These are phyloP conservation scores for Fallopia convolvulus DNA, from an alignment of 148 eudicot species.

Conservation along the genomic window DNA sequence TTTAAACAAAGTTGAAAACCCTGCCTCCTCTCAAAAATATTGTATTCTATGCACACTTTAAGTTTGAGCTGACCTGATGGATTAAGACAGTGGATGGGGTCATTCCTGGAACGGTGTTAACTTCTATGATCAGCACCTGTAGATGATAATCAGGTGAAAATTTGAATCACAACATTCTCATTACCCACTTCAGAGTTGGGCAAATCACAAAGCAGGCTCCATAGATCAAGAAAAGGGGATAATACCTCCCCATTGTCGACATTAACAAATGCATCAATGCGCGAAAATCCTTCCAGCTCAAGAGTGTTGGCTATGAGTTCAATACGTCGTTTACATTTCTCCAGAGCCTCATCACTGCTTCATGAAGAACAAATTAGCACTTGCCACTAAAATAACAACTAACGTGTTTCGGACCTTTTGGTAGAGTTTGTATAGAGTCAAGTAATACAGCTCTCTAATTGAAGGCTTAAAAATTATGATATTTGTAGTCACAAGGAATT, in stretches of 20 bases:
- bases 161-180: not conserved
- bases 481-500: no score
- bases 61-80: conserved; percentile 64
- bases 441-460: no score
- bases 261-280: conserved; percentile 83
- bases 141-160: not conserved
- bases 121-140: conserved; percentile 85
- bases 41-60: not conserved
- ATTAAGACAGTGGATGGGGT: conserved; percentile 91
- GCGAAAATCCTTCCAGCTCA: conserved; percentile 77
- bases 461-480: no score
- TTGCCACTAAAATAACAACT: not conserved
- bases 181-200: not conserved
- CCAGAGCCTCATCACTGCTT: conserved; percentile 51
- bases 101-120: conserved; percentile 94
- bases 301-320: conserved; percentile 82
- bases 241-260: conserved; percentile 82
- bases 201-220: not conserved
- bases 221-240: not conserved
- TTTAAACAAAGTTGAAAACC: no score
- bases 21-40: not conserved
- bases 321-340: conserved; percentile 51
- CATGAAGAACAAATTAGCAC: conserved; percentile 12
- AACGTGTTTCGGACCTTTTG: no score
- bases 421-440: no score